Base-by-base conservation (phyloP, 495 filamentous ascomycete species). In the Podospora didyma region DNA sequence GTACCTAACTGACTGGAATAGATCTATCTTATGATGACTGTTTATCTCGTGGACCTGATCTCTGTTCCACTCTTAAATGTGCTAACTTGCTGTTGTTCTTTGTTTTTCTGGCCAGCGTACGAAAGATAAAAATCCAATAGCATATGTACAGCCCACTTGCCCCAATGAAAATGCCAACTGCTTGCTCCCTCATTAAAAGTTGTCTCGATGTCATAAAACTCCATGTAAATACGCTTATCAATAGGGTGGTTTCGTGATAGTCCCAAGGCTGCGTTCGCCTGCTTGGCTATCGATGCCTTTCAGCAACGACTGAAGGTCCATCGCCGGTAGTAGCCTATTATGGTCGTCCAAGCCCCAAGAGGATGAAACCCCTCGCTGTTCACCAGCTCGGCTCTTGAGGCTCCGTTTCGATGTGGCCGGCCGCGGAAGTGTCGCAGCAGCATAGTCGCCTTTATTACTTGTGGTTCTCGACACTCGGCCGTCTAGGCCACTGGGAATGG, bases 261-360 rank as follows among this genome's bases (percentile, higher is more conserved):
- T 69, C 42, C 68, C 70, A 19, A 78, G 45, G 16, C 70, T 73
- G 34, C 61, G 68, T 57, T 76, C 71, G 31, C 69, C 66, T 1
- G 67, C 68, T 23, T 72, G 71, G 58, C 73, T 74, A 60, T 79
- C 74, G 61, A 79, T 78, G 7, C 75, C 75, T 54, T 64, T 75
- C 16, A 79, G 61, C 57, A 79, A 58, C 23, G 75, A 68, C 50
- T 74, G 65, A 19, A 79, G 59, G 51, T 79, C 77, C 70, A 78
- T 69, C 22, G 60, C 71, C 6, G 69, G 64, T 4, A 4, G 26
- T 31, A 31, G 26, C 20, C 53, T 39, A 22, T 62, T 65, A 21
- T 63, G 64, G 19, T 63, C 62, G 19, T 69, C 69, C 20, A 63
- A 51, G 12, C 48, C 60, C 61, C 63, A 72, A 23, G 59, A 67